These are phyloP conservation scores for Trametes sanguinea DNA, from an alignment of 768 basidiomycete species.

Conservation along the genomic window DNA sequence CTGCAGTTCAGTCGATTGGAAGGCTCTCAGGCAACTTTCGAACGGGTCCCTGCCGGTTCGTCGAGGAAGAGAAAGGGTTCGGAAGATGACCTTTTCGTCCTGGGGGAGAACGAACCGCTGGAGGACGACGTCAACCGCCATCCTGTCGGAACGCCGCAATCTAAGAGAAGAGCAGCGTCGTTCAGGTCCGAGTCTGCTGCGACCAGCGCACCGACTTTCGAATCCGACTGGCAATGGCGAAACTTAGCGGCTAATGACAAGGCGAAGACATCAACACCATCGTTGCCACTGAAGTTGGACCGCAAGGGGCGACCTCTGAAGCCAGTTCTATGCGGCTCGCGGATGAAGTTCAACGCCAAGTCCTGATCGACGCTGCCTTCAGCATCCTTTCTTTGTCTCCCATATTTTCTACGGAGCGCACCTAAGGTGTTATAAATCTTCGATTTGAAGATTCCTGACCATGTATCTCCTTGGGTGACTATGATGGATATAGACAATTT, in stretches of 20 bases:
- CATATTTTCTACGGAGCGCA: neutral
- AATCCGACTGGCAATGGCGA: conserved; percentile 1
- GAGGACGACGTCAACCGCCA: neutral
- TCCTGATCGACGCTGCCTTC: neutral
- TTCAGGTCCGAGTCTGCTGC: neutral
- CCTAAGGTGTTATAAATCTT: too few species aligned
- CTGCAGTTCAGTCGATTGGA: neutral
- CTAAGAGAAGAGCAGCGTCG: neutral
- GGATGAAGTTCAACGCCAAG: conserved; percentile 1
- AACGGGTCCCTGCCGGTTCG: neutral
- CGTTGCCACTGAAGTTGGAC: conserved; percentile 2
- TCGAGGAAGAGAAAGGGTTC: conserved; percentile 5
- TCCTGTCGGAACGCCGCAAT: neutral
- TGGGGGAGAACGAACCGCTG: neutral
- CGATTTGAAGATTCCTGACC: too few species aligned
- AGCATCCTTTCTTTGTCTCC: neutral
- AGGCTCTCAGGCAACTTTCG: conserved; percentile 5
- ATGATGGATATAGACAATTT: too few species aligned
- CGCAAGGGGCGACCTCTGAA: neutral
- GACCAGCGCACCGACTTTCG: neutral
- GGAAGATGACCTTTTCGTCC: conserved; percentile 5
- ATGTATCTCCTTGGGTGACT: too few species aligned
- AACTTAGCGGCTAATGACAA: neutral
- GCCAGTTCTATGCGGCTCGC: conserved; percentile 5
- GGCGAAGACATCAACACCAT: neutral